Evolutionary conservation across 768 basidiomycete genomes (phyloP), one percentile per base, ranked within the genome.

Genomic region (Rhodotorula kratochvilovae): DNA sequence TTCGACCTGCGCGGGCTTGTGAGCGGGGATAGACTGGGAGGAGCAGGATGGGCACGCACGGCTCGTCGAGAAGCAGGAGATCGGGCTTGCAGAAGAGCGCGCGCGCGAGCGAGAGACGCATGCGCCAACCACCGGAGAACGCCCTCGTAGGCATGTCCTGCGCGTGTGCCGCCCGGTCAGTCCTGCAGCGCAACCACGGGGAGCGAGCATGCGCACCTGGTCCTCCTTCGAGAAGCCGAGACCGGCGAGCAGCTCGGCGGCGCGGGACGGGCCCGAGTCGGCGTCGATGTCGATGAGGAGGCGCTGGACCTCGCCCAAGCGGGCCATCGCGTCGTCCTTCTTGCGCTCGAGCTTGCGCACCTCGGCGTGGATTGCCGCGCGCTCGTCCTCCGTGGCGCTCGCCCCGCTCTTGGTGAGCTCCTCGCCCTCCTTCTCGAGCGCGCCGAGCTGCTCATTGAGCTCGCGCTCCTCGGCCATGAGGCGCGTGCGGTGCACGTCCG

Each of bases 401-500:
- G 63, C 60, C 6, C 39, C 60, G 23, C 62, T 3, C 63, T 53
- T 53, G 19, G 66, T 67, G 12, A 70, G 45, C 6, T 65, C 64
- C 29, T 74, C 75, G 35, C 65, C 63, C 33, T 63, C 74, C 54
- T 67, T 59, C 63, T 72, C 73, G 33, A 72, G 46, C 3, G 27
- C 16, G 0, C 85, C 81, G 4, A 98, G 85, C 71, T 86, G 85
- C 0, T 85, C 85, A 77, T 94, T 93, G 56, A 97, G 83, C 31
- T 84, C 81, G 0, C 81, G 81, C 80, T 98, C 94, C 78, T 99
- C 92, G 66, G 87, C 89, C 61, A 96, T 81, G 27, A 97, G 84
- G 74, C 91, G 90, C 77, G 95, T 93, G 79, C 95, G 85, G 92
- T 96, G 98, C 43, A 99, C 96, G 79, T 99, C 96, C n/a, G 96